Base-by-base conservation (phyloP, 140 eudicot species). In the Erigeron philadelphicus region DNA sequence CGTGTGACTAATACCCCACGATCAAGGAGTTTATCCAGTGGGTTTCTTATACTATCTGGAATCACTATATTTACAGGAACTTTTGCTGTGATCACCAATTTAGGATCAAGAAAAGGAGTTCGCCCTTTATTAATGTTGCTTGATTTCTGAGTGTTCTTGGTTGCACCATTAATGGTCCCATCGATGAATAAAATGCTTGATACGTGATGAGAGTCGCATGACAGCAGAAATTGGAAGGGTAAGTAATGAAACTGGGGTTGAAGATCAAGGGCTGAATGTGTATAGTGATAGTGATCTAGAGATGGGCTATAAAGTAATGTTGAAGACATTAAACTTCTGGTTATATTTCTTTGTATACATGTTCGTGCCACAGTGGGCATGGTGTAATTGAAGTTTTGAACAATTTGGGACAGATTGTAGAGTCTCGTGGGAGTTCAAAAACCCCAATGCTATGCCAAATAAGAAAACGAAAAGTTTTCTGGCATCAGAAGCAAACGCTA, bases 331-430 rank as follows among this genome's bases (percentile, higher is more conserved):
- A 75, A 82, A 86, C 68, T 93, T 93, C 70, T 93, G 98, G 98
- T 66, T 93, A 64, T 93, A 93, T 80, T 89, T 79, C 19, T 86
- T 83, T 47, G 88, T 81, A 68, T 93, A 93, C 56, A 59, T 93
- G 42, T 89, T 83, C 73, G 98, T 61, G 95, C 90, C 31, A 89
- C 98, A 13, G 76, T 93, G 44, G 98, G 98, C 1, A 57, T 93
- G 82, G 98, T 93, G 64, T 93, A 77, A n/a, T n/a, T n/a, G n/a
- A n/a, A n/a, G n/a, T n/a, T 81, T 56, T 86, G 79, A 93, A 93
- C 71, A 93, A 93, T 54, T 74, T 93, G 81, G 98, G 98, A 72
- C 98, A 93, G 73, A 84, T 93, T 49, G 88, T 78, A 0, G 95
- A 93, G 72, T 88, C 98, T 31, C 79, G 98, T 64, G 95, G 98